Percentiles rank a stretch among this genome's conserved stretches.
phyloP scores from a whole-genome alignment of 1,139 yeast species.

The Saccharomyces hybrid region DNA sequence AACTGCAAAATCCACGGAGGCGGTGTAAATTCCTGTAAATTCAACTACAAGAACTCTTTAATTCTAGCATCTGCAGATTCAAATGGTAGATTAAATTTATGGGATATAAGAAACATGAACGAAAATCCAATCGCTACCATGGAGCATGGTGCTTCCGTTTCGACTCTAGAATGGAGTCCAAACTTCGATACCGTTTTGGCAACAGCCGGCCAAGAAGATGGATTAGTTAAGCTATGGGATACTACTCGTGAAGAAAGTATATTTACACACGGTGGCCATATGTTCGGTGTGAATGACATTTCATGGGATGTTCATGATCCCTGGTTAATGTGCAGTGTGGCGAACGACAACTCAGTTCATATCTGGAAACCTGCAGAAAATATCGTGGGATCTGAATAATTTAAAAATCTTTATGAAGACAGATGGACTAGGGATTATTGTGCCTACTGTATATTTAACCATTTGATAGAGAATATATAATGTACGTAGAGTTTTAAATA shows the following conservation, averaged over 20 bases:
- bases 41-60: slow-evolving; percentile 50
- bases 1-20: slow-evolving; percentile 33
- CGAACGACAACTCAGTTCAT: slow-evolving; percentile 84
- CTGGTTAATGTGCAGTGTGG: slow-evolving; percentile 75
- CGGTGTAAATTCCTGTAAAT: slow-evolving; percentile 60
- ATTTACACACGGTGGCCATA: slow-evolving; percentile 86
- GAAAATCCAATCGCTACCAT: slow-evolving; percentile 29
- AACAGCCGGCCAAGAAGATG: slow-evolving; percentile 62
- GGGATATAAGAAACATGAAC: slow-evolving; percentile 57
- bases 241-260: slow-evolving; percentile 40
- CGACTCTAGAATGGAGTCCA: slow-evolving; percentile 78
- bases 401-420: background rate
- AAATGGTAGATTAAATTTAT: slow-evolving; percentile 49
- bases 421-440: background rate
- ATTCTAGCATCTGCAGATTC: slow-evolving; percentile 66
- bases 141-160: slow-evolving; percentile 53
- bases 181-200: slow-evolving; percentile 53
- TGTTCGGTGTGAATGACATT: slow-evolving; percentile 78
- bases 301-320: slow-evolving; percentile 80
- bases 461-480: background rate
- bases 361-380: slow-evolving; percentile 62
- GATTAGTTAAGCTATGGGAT: slow-evolving; percentile 67
- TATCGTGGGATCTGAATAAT: slow-evolving; percentile 13
- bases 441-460: background rate
- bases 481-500: background rate